phyloP scores from a whole-genome alignment of 2,329 filamentous ascomycete species.

The Plectosphaerella cucumerina region DNA sequence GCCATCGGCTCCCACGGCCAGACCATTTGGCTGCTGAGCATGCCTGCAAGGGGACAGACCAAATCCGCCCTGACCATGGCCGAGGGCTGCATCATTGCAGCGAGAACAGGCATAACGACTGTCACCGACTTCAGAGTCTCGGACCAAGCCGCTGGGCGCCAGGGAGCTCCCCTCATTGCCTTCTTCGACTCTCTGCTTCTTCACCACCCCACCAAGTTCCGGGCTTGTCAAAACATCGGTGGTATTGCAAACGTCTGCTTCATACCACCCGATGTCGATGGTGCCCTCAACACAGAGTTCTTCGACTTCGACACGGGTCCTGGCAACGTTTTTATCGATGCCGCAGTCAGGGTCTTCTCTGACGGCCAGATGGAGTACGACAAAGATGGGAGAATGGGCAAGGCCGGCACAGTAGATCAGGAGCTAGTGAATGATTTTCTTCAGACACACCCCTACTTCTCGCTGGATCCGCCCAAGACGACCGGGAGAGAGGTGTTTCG shows the following conservation, averaged over 20 bases:
- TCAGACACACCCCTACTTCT: conserved; percentile 42
- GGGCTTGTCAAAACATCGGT: conserved; percentile 58
- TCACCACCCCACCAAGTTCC: conserved; percentile 51
- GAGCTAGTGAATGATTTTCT: conserved; percentile 49
- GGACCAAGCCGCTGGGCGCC: conserved; percentile 52
- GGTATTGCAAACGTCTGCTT: conserved; percentile 60
- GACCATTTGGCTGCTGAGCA: conserved; percentile 52
- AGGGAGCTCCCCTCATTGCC: conserved; percentile 51
- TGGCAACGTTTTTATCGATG: conserved; percentile 54
- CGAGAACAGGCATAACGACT: conserved; percentile 52
- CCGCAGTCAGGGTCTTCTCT: conserved; percentile 49
- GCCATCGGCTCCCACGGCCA: conserved; percentile 54
- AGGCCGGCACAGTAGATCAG: conserved; percentile 43
- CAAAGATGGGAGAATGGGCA: conserved; percentile 45
- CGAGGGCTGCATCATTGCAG: conserved; percentile 51
- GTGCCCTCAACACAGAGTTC: too few species aligned
- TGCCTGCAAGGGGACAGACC: conserved; percentile 42
- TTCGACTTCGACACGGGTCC: conserved; percentile 54
- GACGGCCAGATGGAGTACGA: conserved; percentile 46
- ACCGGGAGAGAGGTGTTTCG: conserved; percentile 58
- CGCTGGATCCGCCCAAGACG: conserved; percentile 46
- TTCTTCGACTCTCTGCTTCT: conserved; percentile 55
- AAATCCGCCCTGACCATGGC: conserved; percentile 51
- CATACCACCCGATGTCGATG: conserved; percentile 42
- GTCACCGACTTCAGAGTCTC: conserved; percentile 54